A percentile compares a stretch with the other conserved stretches of the same genome.
These are phyloP conservation scores for Thelephora terrestris DNA, from an alignment of 1,284 basidiomycete species.

Conservation along the genomic window DNA sequence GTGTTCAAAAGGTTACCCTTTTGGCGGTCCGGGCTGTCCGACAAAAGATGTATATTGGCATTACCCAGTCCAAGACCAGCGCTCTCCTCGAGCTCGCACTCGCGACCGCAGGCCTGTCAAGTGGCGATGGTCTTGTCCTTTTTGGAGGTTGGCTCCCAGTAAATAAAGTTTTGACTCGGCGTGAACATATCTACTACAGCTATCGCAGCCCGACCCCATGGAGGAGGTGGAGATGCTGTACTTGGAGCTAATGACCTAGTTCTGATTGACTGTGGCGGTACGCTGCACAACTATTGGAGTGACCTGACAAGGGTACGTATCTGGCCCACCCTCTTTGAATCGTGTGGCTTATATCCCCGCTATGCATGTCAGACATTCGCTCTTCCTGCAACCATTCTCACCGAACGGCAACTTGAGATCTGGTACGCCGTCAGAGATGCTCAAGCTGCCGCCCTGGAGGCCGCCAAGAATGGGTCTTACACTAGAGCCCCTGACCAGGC, in stretches of 20 bases:
- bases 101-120: constrained; percentile 42
- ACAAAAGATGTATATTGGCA: constrained; percentile 55
- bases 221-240: constrained; percentile 57
- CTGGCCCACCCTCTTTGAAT: neutral
- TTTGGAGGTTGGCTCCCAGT: constrained; percentile 55
- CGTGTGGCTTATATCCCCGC: neutral
- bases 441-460: constrained; percentile 44
- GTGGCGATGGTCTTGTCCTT: constrained; percentile 53
- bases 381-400: constrained; percentile 45
- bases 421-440: constrained; percentile 65
- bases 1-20: constrained; percentile 49
- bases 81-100: constrained; percentile 49
- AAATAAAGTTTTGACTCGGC: neutral
- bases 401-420: constrained; percentile 41
- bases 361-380: constrained; percentile 50
- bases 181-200: constrained; percentile 31
- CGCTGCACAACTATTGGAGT: constrained; percentile 63
- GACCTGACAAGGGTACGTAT: constrained; percentile 65
- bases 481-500: constrained; percentile 54
- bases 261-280: constrained; percentile 70
- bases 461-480: constrained; percentile 38
- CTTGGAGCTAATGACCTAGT: constrained; percentile 54
- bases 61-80: constrained; percentile 62
- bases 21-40: constrained; percentile 63
- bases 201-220: constrained; percentile 81